Evolutionary conservation across 805 yeast genomes (phyloP), one percentile per base, ranked within the genome.

Genomic region (Citeromyces matritensis): DNA sequence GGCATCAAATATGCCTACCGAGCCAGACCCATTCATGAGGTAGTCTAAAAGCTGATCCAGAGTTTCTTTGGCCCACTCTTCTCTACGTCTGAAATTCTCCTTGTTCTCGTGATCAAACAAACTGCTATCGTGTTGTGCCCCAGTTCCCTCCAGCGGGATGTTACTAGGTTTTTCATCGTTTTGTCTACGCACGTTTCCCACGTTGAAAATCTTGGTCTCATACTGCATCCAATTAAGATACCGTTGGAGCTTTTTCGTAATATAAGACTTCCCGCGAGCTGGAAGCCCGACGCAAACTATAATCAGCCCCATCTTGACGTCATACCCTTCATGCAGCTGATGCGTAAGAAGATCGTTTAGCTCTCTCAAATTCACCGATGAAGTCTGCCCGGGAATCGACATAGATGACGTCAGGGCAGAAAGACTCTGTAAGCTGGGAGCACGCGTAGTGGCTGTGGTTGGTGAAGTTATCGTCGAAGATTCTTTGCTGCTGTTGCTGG

Each of bases 271-370:
- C 6, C 88, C 88, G 31, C 79, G 56, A 1, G 88, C 88, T 1
- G 88, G 88, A 23, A 79, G 55, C 0, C 88, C 88, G 8, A 79
- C 81, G 54, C 80, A 62, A 8, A 79, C 73, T 33, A 79, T 66
- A 13, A 78, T 75, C 47, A 75, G 63, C 48, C 73, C 75, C 30
- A 53, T 33, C 11, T 45, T 40, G 21, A 32, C 37, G 8, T 34
- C 35, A 10, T 34, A 27, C 15, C 27, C 17, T 6, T 33, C 34
- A 25, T 25, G 15, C 11, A 36, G 32, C 13, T 39, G 27, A n/a
- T 9, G 42, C 30, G 23, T 39, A 37, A 14, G 44, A 36, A 67
- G 58, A 38, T 72, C 77, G 14, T 60, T 50, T 11, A 69, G 42
- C 29, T 59, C 60, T 30, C 56, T 56, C 24, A 17, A 25, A 14